These are phyloP conservation scores for Blastocystis sp. DNA, from an alignment of 352 stramenopile genomes.

Conservation along the genomic window DNA sequence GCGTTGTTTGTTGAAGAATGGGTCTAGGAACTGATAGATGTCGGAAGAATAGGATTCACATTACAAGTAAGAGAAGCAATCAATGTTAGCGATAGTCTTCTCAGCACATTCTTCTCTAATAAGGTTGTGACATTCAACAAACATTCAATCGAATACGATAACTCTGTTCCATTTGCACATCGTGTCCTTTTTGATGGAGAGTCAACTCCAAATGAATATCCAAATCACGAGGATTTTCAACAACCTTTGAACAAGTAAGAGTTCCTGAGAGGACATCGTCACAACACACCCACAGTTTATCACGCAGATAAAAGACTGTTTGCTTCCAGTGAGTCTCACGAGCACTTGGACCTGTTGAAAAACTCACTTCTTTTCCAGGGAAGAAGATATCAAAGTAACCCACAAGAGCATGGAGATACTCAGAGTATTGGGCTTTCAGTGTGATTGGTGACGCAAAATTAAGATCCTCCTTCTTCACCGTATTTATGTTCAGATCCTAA, in stretches of 20 bases:
- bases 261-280: conserved; percentile 85
- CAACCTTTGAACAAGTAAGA: conserved; percentile 83
- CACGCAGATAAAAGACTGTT: conserved; percentile 90
- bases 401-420: conserved; percentile 92
- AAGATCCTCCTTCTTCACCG: conserved; percentile 88
- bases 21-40: too few species aligned
- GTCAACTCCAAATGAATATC: conserved; percentile 71
- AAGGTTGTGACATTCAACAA: conserved; percentile 12
- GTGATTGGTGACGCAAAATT: conserved; percentile 86
- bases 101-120: too few species aligned
- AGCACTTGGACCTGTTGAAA: conserved; percentile 85
- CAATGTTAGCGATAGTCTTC: too few species aligned
- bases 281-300: conserved; percentile 78
- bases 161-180: not conserved
- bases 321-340: conserved; percentile 99
- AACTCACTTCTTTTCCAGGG: conserved; percentile 88
- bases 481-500: conserved; percentile 83
- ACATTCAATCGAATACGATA: conserved; percentile 60
- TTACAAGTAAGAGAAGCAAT: too few species aligned
- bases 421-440: conserved; percentile 84
- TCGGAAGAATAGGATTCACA: too few species aligned
- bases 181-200: conserved; percentile 48
- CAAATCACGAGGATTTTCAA: conserved; percentile 85
- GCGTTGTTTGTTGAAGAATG: too few species aligned
- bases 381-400: conserved; percentile 97